These are phyloP conservation scores for Toxoplasma gondii DNA, from an alignment of 169 alveolate genomes.

Conservation along the genomic window DNA sequence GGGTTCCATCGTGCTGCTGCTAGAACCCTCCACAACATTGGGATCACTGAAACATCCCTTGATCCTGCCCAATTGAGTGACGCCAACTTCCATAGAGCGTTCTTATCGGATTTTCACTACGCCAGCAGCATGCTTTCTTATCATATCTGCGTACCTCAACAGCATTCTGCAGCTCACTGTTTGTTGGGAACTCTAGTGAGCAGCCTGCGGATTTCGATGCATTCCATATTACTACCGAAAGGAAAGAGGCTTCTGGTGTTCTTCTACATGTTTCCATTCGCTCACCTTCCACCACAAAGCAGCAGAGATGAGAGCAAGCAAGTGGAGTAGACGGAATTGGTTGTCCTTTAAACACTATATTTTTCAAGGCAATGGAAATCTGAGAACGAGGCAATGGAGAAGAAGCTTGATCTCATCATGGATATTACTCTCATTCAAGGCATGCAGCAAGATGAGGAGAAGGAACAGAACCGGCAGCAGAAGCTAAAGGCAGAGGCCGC, in stretches of 20 bases:
- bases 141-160: too few species aligned
- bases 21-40: not conserved
- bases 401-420: constrained; percentile 81
- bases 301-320: too few species aligned
- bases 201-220: too few species aligned
- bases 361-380: not conserved
- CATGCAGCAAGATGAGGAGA: constrained; percentile 65
- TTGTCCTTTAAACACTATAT: not conserved
- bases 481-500: constrained; percentile 41
- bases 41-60: not conserved
- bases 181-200: too few species aligned
- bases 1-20: not conserved
- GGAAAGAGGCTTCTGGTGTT: not conserved
- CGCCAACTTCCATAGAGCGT: too few species aligned
- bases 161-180: too few species aligned
- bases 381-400: constrained; percentile 62
- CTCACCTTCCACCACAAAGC: too few species aligned
- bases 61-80: not conserved
- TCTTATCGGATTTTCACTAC: too few species aligned
- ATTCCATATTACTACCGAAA: too few species aligned
- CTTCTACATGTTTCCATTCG: not conserved
- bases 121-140: too few species aligned
- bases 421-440: constrained; percentile 82
- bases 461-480: constrained; percentile 24
- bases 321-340: too few species aligned